Percentiles rank a stretch among this genome's conserved stretches.
Conservation (phyloP, 768 basidiomycete genomes). For the Suillus placidus region DNA sequence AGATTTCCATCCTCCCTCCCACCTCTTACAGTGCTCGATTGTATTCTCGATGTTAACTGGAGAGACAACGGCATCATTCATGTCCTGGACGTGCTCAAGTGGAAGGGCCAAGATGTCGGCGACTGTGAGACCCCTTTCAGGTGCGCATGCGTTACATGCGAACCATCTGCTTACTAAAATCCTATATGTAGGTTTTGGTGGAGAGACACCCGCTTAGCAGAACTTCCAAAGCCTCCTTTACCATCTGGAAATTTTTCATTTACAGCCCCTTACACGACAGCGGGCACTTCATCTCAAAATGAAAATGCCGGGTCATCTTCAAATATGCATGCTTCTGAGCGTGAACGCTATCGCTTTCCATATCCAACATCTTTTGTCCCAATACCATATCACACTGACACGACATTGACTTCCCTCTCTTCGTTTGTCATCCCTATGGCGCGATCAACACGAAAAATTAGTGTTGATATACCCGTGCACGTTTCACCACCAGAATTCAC, state of each 20-base stretch:
- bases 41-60: constrained; percentile 81
- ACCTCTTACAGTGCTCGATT: constrained; percentile 77
- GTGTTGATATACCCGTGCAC: constrained; percentile 43
- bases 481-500: constrained; percentile 21
- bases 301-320: constrained; percentile 11
- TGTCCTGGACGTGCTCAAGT: constrained; percentile 78
- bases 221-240: constrained; percentile 56
- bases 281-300: constrained; percentile 8
- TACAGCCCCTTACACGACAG: constrained; percentile 11
- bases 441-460: constrained; percentile 49
- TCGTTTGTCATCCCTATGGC: constrained; percentile 55
- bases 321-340: constrained; percentile 24
- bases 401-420: constrained; percentile 50
- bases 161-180: neutral
- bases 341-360: constrained; percentile 54
- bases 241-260: constrained; percentile 37
- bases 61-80: constrained; percentile 78
- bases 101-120: constrained; percentile 83
- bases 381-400: constrained; percentile 71
- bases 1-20: constrained; percentile 81
- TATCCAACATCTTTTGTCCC: constrained; percentile 74
- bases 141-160: constrained; percentile 37
- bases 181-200: constrained; percentile 71
- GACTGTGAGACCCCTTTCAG: constrained; percentile 85
- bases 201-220: constrained; percentile 80